Percentiles rank a stretch among this genome's conserved stretches.
phyloP scores from a whole-genome alignment of 2,329 filamentous ascomycete species.

The Dryadomyces quercivorus region DNA sequence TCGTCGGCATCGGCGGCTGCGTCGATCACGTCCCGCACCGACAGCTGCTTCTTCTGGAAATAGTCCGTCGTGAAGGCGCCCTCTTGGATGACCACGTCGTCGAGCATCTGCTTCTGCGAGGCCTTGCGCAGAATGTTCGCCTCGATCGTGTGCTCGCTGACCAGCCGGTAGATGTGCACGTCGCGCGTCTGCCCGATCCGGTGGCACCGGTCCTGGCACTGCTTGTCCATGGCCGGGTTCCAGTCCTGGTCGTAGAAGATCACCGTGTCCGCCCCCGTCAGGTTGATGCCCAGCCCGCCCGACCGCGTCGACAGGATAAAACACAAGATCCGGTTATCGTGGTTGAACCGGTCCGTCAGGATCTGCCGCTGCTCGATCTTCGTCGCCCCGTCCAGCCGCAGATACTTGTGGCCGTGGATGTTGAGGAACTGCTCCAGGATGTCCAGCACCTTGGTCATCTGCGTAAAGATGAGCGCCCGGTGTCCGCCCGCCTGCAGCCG shows the following conservation, averaged over 20 bases:
- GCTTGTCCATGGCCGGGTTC: conserved; percentile 99
- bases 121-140: conserved; percentile 95
- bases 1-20: conserved; percentile 16
- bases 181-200: conserved; percentile 95
- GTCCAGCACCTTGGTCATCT: conserved; percentile 98
- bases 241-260: conserved; percentile 99
- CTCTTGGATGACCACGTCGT: conserved; percentile 97
- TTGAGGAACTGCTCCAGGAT: conserved; percentile 97
- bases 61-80: conserved; percentile 97
- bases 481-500: conserved; percentile 82
- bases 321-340: conserved; percentile 79
- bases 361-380: conserved; percentile 94
- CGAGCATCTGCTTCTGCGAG: conserved; percentile 93
- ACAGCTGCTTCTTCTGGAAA: conserved; percentile 65
- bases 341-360: conserved; percentile 92
- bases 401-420: conserved; percentile 93
- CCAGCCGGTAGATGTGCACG: conserved; percentile 92
- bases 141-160: conserved; percentile 91
- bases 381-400: conserved; percentile 90
- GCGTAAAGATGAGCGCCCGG: conserved; percentile 93
- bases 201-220: conserved; percentile 95
- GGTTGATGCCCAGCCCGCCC: conserved; percentile 87
- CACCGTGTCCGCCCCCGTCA: conserved; percentile 92
- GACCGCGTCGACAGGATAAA: conserved; percentile 95
- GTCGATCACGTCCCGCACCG: conserved; percentile 45